Percentiles rank a stretch among this genome's conserved stretches.
Conservation (phyloP, 495 filamentous ascomycete species). For the Aspergillus wentii region DNA sequence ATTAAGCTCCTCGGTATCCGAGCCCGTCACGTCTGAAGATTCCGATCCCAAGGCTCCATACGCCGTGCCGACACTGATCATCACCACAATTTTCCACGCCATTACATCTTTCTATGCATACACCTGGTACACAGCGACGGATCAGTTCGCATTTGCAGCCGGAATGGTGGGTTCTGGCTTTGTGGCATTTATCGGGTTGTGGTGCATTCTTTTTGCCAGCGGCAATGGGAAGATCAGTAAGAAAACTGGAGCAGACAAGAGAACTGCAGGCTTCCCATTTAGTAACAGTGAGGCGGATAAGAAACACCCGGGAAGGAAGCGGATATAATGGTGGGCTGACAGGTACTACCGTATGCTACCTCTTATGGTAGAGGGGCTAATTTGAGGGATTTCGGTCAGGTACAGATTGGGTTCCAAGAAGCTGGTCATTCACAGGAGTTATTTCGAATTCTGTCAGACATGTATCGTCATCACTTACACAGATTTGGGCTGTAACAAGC, state of each 20-base stretch:
- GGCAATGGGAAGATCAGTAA: constrained; percentile 58
- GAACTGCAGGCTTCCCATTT: constrained; percentile 76
- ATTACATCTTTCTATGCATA: constrained; percentile 64
- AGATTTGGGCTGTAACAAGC: too few species aligned
- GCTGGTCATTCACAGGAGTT: too few species aligned
- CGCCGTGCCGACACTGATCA: constrained; percentile 58
- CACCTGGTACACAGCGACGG: constrained; percentile 50
- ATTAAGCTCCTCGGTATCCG: constrained; percentile 45
- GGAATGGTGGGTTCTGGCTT: constrained; percentile 44
- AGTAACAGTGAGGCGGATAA: constrained; percentile 50
- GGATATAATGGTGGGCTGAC: constrained; percentile 9
- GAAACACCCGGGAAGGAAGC: constrained; percentile 45
- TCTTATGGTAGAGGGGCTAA: too few species aligned
- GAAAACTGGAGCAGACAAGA: constrained; percentile 73
- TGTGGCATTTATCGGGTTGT: constrained; percentile 60
- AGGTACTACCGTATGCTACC: too few species aligned
- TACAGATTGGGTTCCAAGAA: too few species aligned
- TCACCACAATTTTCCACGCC: constrained; percentile 63
- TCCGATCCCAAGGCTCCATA: constrained; percentile 61
- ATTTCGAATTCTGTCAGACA: too few species aligned
- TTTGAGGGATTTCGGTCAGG: too few species aligned
- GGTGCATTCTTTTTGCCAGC: constrained; percentile 71
- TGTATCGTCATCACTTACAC: too few species aligned
- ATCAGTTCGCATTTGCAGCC: constrained; percentile 50
- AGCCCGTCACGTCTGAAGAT: constrained; percentile 39